Conservation (phyloP, 208 protist genomes). For the Acanthamoeba triangularis region DNA sequence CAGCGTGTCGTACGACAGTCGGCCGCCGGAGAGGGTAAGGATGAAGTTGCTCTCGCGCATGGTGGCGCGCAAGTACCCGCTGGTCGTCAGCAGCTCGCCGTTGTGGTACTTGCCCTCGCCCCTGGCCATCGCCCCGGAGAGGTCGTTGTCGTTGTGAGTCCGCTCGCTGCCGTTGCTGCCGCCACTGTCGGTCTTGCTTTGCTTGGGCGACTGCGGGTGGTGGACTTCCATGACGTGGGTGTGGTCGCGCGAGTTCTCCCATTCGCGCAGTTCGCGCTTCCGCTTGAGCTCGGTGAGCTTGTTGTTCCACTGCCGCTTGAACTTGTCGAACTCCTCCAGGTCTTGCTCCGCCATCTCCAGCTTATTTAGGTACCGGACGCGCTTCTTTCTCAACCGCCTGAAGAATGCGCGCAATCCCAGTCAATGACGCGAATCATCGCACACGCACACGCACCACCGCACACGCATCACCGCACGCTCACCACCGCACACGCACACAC, state of each 20-base stretch:
- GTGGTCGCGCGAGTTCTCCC: slow-evolving; percentile 10
- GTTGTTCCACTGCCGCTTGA: slow-evolving; percentile 27
- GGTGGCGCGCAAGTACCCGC: slow-evolving; percentile 1
- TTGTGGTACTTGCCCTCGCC: neutral
- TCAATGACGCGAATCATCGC: neutral
- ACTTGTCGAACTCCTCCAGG: slow-evolving; percentile 50
- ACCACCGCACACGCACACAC: neutral
- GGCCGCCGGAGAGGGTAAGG: slow-evolving; percentile 16
- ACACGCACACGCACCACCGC: neutral
- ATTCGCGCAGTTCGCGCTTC: neutral
- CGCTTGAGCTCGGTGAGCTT: slow-evolving; percentile 27
- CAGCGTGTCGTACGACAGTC: neutral
- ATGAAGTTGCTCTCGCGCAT: slow-evolving; percentile 48
- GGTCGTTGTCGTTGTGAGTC: neutral
- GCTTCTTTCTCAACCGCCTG: slow-evolving; percentile 31
- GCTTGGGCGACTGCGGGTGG: neutral
- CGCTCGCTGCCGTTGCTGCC: neutral
- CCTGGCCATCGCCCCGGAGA: no score
- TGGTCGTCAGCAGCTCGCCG: neutral
- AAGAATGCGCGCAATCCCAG: no score
- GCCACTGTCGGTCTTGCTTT: neutral
- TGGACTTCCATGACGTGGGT: neutral
- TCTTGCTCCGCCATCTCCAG: slow-evolving; percentile 65
- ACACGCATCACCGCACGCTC: neutral
- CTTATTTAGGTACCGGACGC: neutral